phyloP scores from a whole-genome alignment of 257 asterid species.

The Nicotiana tomentosiformis region DNA sequence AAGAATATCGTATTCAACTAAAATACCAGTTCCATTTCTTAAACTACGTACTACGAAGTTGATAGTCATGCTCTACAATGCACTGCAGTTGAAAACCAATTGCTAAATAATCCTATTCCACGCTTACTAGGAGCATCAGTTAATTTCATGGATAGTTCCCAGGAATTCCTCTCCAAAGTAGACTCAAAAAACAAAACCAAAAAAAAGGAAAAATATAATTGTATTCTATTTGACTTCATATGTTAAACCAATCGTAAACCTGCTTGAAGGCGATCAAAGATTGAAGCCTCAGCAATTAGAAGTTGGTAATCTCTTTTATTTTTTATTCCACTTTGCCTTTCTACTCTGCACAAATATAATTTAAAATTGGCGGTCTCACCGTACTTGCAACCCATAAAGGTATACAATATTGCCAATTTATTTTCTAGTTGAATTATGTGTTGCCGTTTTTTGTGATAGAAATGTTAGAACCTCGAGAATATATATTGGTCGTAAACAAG shows the following conservation, averaged over 20 bases:
- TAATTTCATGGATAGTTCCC: slow-evolving; percentile 45
- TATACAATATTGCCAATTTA: background rate
- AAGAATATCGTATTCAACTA: no score
- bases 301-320: background rate
- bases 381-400: background rate
- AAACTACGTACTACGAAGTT: no score
- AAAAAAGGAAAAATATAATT: background rate
- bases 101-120: no score
- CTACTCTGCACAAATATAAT: background rate
- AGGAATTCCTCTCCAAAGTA: slow-evolving; percentile 10
- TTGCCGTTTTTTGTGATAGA: background rate
- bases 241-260: background rate
- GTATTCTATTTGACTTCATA: background rate
- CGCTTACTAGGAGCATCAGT: slow-evolving; percentile 32
- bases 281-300: background rate
- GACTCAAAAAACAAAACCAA: background rate
- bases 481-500: no score
- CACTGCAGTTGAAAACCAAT: no score
- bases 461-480: no score
- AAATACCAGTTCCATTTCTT: no score
- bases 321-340: background rate
- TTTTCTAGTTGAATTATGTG: background rate
- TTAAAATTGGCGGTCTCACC: background rate
- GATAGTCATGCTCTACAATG: no score
- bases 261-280: background rate